Evolutionary conservation across 768 basidiomycete species (phyloP).

Genomic region (Auricularia cornea): DNA sequence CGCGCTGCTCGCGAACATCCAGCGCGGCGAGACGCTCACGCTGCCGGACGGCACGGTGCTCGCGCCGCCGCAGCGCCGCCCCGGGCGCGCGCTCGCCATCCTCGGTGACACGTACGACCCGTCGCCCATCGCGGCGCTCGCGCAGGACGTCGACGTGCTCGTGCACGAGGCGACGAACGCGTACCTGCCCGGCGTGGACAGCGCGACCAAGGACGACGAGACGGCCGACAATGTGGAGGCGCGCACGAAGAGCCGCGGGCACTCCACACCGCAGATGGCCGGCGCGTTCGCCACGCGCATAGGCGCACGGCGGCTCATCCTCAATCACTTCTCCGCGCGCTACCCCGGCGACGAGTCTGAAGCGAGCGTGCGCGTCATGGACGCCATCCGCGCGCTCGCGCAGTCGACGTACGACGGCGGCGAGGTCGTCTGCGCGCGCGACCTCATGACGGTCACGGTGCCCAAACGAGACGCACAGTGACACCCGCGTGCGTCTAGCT

Average conservation of each 20-base stretch:
- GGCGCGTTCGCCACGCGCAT: slow-evolving; percentile 18
- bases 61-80: slow-evolving; percentile 53
- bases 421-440: slow-evolving; percentile 62
- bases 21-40: slow-evolving; percentile 52
- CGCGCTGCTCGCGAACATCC: slow-evolving; percentile 56
- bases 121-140: slow-evolving; percentile 6
- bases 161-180: slow-evolving; percentile 27
- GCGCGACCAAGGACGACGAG: slow-evolving; percentile 7
- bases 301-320: slow-evolving; percentile 13
- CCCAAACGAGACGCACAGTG: neutral
- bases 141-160: slow-evolving; percentile 15
- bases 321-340: slow-evolving; percentile 31
- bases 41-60: slow-evolving; percentile 69
- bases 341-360: slow-evolving; percentile 60
- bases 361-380: slow-evolving; percentile 49
- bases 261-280: slow-evolving; percentile 23
- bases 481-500: no score
- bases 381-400: slow-evolving; percentile 52
- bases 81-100: slow-evolving; percentile 20
- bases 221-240: slow-evolving; percentile 9
- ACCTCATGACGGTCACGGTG: slow-evolving; percentile 52
- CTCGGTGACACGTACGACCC: slow-evolving; percentile 25
- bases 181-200: slow-evolving; percentile 16
- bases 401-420: slow-evolving; percentile 38
- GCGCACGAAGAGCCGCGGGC: slow-evolving; percentile 18